These are phyloP conservation scores for Amaranthus palmeri DNA, from an alignment of 148 eudicot species.

Conservation along the genomic window DNA sequence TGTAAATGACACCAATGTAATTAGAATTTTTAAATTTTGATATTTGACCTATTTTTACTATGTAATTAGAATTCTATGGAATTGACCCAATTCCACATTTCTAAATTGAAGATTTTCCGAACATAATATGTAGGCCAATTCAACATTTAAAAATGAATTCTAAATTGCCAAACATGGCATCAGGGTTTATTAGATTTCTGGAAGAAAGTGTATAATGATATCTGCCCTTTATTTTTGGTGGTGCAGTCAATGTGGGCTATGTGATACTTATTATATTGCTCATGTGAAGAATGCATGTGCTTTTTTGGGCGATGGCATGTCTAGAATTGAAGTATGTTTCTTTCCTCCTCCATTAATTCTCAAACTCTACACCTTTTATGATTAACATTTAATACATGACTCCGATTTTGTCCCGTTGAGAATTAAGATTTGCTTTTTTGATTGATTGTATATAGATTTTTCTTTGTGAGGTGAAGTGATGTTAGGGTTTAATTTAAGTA, in stretches of 20 bases:
- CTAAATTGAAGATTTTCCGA: too few species aligned
- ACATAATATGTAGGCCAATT: too few species aligned
- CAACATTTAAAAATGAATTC: too few species aligned
- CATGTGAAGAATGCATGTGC: slow-evolving; percentile 98
- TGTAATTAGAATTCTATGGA: too few species aligned
- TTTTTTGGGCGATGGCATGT: slow-evolving; percentile 97
- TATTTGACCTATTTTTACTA: too few species aligned
- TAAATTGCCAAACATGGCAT: too few species aligned
- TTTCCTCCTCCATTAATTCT: not conserved
- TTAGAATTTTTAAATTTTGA: too few species aligned
- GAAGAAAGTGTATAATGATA: not conserved
- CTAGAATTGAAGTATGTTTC: slow-evolving; percentile 74
- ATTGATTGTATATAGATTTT: not conserved
- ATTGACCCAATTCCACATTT: too few species aligned
- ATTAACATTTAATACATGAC: not conserved
- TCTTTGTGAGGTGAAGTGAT: not conserved
- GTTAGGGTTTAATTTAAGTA: not conserved
- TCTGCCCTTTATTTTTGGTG: not conserved
- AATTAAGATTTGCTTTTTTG: not conserved
- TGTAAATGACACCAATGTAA: too few species aligned
- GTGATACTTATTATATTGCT: slow-evolving; percentile 89
- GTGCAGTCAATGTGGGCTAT: slow-evolving; percentile 79
- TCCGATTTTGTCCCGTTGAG: not conserved
- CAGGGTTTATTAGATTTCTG: not conserved
- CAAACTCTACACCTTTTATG: not conserved